Evolutionary conservation across 768 basidiomycete genomes (phyloP), one percentile per base, ranked within the genome.

Genomic region (Tubosaeta sp.): DNA sequence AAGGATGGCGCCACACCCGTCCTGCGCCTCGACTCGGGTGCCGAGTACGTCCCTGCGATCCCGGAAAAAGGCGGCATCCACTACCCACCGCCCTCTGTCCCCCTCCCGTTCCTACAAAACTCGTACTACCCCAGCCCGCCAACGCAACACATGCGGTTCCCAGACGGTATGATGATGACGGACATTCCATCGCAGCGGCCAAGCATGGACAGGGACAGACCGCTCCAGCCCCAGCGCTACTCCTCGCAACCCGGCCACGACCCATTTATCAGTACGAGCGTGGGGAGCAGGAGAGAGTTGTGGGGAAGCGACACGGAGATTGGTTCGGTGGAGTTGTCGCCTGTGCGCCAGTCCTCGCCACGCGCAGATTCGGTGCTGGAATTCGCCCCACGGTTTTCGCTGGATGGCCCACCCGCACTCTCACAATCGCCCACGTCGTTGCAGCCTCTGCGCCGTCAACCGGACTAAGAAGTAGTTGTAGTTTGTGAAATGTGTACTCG

Each of bases 21-120:
- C 34, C 53, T 68, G 16, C 69, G 66, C 14, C 56, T 71, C 16
- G 66, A 63, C 8, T 59, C 58, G 2, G 59, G 60, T n/a, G 53
- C 57, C 32, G 46, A 53, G 14, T 58, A 52, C 32, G 46, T 50
- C 4, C 55, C 57, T 8, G 29, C 59, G 0, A 48, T 54, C 1
- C 26, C 60, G 5, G 63, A 66, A 50, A 63, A 66, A 35, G 55
- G 47, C 42, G 38, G 41, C 6, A 50, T 48, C 9, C 17, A 51
- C 4, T 47, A 43, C 37, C 50, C 55, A 38, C 34, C 56, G 5
- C 44, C 48, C 33, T 0, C 51, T 1, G 27, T 53, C 37, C 56
- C 65, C 5, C 49, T 45, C 13, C 49, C 66, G 22, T 56, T 54
- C 33, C 34, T n/a, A 22, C 56, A 61, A 44, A 54, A 48, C 49